Base-by-base conservation (phyloP, 192 early-diverging fungal species). In the Gigaspora rosea region DNA sequence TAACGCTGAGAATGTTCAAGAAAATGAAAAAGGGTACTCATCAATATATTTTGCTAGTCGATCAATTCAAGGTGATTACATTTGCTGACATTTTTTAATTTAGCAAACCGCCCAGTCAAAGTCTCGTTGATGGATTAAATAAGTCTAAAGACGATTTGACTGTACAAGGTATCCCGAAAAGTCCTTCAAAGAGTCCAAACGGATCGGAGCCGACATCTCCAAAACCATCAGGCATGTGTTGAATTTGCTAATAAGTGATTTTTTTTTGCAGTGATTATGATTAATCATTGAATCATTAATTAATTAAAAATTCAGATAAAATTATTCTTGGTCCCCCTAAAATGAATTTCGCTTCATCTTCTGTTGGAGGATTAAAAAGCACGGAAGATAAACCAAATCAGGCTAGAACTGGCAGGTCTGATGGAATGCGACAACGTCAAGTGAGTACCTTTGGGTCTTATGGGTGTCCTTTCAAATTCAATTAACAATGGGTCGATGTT, bases 291-390 rank as follows among this genome's bases (percentile, higher is more conserved):
- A 51, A 57, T 52, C 4, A 49, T 35, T 1, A 78, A 77, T 73
- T 18, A 46, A 27, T 27, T 27, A 27, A 27, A 20, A 41, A 41
- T 41, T 41, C 41, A 84, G 83, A 84, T 66, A 85, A 83, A 36
- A 88, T 86, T 56, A 80, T 86, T n/a, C 78, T 88, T 33, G 85
- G 85, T 7, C 87, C 87, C 56, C 86, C 87, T 18, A 88, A 88
- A 56, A 86, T 82, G 80, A 86, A 80, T 67, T 88, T 88, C 78
- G 84, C 85, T 7, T 88, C 87, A 16, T 86, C 87, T 18, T 80
- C 83, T 15, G 64, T 84, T 46, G 82, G 80, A 48, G 87, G 87
- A 54, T 56, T 88, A 54, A 88, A 88, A 74, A 71, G 76, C 49
- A 68, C 82, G 6, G 83, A 83, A 8, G 86, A 83, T 32, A 70